Conservation (phyloP, 495 filamentous ascomycete genomes). For the Aspergillus bridgeri region DNA sequence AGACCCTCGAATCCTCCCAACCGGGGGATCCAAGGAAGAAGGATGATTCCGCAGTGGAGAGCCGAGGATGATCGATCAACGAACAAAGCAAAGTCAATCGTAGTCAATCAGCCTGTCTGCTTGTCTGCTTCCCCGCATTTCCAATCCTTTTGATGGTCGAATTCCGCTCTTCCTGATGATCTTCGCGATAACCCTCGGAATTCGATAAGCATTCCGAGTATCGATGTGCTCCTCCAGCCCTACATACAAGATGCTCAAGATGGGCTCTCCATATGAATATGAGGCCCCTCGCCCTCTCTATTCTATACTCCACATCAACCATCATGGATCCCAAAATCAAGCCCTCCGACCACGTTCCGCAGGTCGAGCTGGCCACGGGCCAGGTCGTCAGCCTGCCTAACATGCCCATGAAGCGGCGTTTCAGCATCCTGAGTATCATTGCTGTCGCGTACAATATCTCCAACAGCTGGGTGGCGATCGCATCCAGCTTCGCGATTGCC, state of each 20-base stretch:
- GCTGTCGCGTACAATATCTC: constrained; percentile 33
- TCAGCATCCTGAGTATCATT: constrained; percentile 29
- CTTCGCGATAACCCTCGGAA: constrained; percentile 7
- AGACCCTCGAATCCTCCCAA: background rate
- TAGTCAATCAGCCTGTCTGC: too few relatives aligned
- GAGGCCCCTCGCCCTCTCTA: background rate
- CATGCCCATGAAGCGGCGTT: constrained; percentile 21
- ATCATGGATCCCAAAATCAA: constrained; percentile 16
- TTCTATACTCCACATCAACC: background rate
- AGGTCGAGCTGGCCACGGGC: constrained; percentile 20
- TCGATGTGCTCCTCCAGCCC: constrained; percentile 7
- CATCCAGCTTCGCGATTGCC: constrained; percentile 28
- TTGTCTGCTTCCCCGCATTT: background rate
- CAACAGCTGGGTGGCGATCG: constrained; percentile 33
- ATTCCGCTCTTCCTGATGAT: background rate
- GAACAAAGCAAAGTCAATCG: background rate
- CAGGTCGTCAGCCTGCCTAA: constrained; percentile 17
- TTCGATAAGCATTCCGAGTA: constrained; percentile 16
- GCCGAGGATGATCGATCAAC: background rate
- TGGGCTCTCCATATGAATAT: background rate
- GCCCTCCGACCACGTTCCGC: constrained; percentile 4
- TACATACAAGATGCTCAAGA: background rate
- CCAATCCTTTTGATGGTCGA: background rate
- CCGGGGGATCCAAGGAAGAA: background rate
- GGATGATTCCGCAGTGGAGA: background rate